phyloP scores from a whole-genome alignment of 108 stramenopile species.

The Nannochloropsis salina region DNA sequence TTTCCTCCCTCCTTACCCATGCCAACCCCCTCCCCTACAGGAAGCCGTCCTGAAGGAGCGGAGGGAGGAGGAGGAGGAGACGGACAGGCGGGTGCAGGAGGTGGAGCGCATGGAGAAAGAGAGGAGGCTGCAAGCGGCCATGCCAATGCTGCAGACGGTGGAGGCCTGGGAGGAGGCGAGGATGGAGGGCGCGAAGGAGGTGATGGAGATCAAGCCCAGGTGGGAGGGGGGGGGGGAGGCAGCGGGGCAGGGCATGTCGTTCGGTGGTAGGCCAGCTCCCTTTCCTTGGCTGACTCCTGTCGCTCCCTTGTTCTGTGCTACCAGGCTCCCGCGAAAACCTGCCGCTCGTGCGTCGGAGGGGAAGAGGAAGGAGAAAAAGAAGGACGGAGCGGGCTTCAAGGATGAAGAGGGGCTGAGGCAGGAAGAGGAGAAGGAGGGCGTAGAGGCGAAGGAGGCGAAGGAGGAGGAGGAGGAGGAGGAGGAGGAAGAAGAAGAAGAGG shows the following conservation, averaged over 20 bases:
- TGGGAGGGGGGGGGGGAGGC: neutral
- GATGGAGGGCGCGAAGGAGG: neutral
- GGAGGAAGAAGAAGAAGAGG: neutral
- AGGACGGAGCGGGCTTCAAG: too few species aligned
- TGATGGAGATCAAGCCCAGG: neutral
- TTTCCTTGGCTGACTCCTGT: neutral
- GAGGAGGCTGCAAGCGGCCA: neutral
- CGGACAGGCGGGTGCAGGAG: neutral
- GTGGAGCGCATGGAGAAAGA: neutral
- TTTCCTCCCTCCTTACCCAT: neutral
- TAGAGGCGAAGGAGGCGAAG: neutral
- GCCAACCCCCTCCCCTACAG: neutral
- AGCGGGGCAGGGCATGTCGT: neutral
- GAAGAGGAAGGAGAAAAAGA: too few species aligned
- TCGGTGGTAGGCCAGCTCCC: neutral
- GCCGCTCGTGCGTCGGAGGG: too few species aligned
- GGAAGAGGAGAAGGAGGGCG: neutral
- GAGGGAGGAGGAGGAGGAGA: neutral
- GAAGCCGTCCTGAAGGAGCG: neutral
- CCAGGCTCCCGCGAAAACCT: neutral
- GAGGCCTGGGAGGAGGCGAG: conserved; percentile 10
- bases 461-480: neutral
- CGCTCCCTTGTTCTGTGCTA: neutral
- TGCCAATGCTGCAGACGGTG: neutral
- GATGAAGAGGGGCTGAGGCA: too few species aligned